Base-by-base conservation (phyloP, 148 eudicot genomes). In the Vaccinium myrtillus region DNA sequence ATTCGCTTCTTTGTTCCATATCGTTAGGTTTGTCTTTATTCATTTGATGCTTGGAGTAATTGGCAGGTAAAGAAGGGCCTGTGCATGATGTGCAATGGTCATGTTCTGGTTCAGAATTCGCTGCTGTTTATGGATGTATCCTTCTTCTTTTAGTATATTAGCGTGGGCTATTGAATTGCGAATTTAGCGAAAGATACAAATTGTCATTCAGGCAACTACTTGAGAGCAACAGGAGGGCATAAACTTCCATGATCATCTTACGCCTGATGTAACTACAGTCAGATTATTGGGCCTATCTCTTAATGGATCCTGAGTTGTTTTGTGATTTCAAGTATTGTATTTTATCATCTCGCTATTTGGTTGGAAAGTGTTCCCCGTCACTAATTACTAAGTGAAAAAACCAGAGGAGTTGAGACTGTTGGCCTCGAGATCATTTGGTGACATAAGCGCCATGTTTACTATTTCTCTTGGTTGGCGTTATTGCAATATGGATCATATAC, bases 61-160 rank as follows among this genome's bases (percentile, higher is more conserved):
- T 84, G 79, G 84, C 93, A 97, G 98, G 94, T 87, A 93, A 95
- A 91, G 99, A 97, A 83, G 99, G 99, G 77, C 99, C 99, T 67
- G 90, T 97, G 61, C 99, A 97, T 87, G 99, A 97, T 92, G 99
- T 95, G 88, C 98, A 93, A 78, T 97, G 99, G 99, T 97, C 99
- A 54, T 83, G 56, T 82, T 87, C 99, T 21, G 98, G 99, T 70
- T 89, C 92, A 89, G 97, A 95, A 81, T 97, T 97, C 85, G 99
- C 98, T 54, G 99, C 92, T 86, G 99, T 97, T 77, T 97, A 97
- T 89, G 99, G 99, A 87, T 94, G 99, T 97, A 97, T 97, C 98
- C 98, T 93, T 89, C 81, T 39, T 77, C 83, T 69, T 21, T 13
- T n/a, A 48, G 21, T 48, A 76, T 85, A 32, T 7, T 55, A 36